A percentile compares a stretch with the other conserved stretches of the same genome.
Evolutionary conservation across 495 filamentous ascomycete species (phyloP).

Genomic region (Penicillium lagena): DNA sequence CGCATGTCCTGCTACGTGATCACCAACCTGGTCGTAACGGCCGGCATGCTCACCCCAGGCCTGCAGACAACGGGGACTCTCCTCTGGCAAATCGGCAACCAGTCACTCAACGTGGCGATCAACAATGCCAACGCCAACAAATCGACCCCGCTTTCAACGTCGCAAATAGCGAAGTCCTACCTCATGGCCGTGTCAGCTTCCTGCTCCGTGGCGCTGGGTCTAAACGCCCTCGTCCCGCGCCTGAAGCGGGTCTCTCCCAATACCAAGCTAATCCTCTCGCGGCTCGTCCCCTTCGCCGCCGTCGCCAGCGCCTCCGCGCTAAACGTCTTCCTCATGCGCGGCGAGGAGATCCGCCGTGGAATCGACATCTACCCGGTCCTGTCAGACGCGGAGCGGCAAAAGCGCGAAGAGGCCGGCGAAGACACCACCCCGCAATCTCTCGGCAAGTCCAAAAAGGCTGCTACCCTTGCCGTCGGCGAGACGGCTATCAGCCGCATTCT

Average conservation of each 20-base stretch:
- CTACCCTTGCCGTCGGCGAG: constrained; percentile 81
- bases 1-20: constrained; percentile 95
- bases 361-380: constrained; percentile 90
- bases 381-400: constrained; percentile 26
- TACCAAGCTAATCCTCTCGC: constrained; percentile 64
- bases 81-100: constrained; percentile 93
- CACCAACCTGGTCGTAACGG: constrained; percentile 93
- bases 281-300: constrained; percentile 91
- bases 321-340: constrained; percentile 96
- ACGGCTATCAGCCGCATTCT: constrained; percentile 84
- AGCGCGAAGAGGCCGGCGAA: constrained; percentile 50
- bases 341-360: constrained; percentile 85
- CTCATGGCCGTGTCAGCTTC: constrained; percentile 85
- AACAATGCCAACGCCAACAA: constrained; percentile 98
- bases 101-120: constrained; percentile 96
- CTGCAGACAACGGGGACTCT: constrained; percentile 72
- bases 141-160: constrained; percentile 73
- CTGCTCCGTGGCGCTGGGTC: constrained; percentile 87
- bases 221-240: constrained; percentile 83
- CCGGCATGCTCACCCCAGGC: constrained; percentile 91
- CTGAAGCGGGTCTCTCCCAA: constrained; percentile 68
- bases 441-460: constrained; percentile 82
- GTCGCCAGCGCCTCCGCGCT: constrained; percentile 84
- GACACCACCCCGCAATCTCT: constrained; percentile 52
- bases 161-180: constrained; percentile 83